Evolutionary conservation across 257 asterid species (phyloP), one percentile per base, ranked within the genome.

Genomic region (Capsicum chinense): DNA sequence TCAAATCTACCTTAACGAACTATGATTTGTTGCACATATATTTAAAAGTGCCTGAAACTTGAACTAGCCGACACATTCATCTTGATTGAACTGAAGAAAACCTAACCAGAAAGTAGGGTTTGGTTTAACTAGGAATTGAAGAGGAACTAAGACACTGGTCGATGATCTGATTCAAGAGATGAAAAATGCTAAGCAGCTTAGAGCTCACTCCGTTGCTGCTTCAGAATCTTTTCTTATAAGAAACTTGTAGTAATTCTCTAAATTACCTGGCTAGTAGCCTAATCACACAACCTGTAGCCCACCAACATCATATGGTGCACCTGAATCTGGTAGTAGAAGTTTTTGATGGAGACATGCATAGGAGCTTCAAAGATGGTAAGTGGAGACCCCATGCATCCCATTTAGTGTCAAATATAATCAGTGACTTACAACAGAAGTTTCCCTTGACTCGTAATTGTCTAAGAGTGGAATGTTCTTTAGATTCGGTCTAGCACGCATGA

Each of bases 101-200:
- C 13, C 21, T 15, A 14, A 68, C 0, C 52, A 37, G 1, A 68
- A 35, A 35, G 37, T 37, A 21, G 52, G 76, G 8, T 37, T 50
- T 37, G 76, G 76, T 44, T 68, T 15, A 14, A 68, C 50, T 68
- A 37, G 52, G 21, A 37, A 14, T 14, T 68, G 13, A 15, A 68
- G 44, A 37, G 52, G 7, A 37, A 68, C 76, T 37, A 68, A 7
- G 47, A 37, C 76, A 15, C 4, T 14, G 17, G 5, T 56, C 6
- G 3, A 37, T 68, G 76, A 68, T 14, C 76, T 68, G 76, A 68
- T 68, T 39, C 26, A 39, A 68, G 76, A 37, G 26, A 68, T 68
- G 76, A 39, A 14, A 56, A 37, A 7, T 37, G 76, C 52, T 68
- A 68, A 68, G 76, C 76, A 68, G 76, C 76, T 7, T 68, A 7